Evolutionary conservation across 2,329 filamentous ascomycete species (phyloP).

Genomic region (Sporothrix euskadiensis): DNA sequence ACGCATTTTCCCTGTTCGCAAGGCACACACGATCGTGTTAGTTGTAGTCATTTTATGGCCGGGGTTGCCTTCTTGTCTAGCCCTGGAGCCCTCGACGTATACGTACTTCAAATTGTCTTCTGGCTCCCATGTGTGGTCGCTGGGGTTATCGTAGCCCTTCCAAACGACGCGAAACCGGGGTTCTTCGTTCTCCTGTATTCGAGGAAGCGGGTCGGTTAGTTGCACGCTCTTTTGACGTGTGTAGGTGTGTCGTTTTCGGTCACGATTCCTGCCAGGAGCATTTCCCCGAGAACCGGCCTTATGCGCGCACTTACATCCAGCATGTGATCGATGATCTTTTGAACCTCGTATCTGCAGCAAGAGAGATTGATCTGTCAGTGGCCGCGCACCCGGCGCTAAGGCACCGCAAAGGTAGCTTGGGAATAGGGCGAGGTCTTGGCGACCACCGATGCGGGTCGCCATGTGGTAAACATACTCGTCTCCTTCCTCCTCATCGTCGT

Average conservation of each 20-base stretch:
- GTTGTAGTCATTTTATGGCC: not conserved
- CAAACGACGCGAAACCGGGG: constrained; percentile 74
- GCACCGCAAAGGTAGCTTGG: no score
- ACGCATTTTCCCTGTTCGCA: constrained; percentile 53
- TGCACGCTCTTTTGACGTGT: not conserved
- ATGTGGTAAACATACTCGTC: not conserved
- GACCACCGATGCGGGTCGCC: not conserved
- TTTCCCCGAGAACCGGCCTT: not conserved
- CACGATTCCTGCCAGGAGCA: no score
- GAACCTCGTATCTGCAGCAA: constrained; percentile 65
- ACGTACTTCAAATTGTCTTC: constrained; percentile 65
- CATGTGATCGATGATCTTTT: constrained; percentile 68
- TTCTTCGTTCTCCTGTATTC: constrained; percentile 43
- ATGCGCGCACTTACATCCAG: constrained; percentile 45
- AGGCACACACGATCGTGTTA: not conserved
- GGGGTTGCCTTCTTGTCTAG: not conserved
- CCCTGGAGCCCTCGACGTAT: not conserved
- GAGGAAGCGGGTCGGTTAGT: not conserved
- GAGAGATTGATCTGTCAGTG: constrained; percentile 32
- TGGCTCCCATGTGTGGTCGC: constrained; percentile 77
- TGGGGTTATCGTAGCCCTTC: constrained; percentile 71
- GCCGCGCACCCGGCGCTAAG: not conserved
- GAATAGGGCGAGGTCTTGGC: not conserved
- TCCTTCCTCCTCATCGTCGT: constrained; percentile 46
- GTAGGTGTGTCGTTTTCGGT: not conserved